Percentiles rank a stretch among this genome's conserved stretches.
phyloP scores from a whole-genome alignment of 148 eudicot species.

The Rhododendron mucronatum region DNA sequence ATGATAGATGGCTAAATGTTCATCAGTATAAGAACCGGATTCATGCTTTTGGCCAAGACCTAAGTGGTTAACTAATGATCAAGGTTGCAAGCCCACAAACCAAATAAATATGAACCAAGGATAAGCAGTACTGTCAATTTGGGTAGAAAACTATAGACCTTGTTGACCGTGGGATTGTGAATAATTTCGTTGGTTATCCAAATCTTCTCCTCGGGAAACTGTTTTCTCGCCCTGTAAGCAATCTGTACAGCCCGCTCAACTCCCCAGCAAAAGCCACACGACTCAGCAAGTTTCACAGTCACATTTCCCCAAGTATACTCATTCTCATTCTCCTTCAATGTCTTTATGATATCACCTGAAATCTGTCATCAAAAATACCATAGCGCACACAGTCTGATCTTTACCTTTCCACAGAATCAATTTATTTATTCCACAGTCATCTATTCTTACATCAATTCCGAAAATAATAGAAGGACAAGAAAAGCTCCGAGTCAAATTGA shows the following conservation, averaged over 20 bases:
- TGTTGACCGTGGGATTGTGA: constrained; percentile 95
- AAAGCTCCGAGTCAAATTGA: background rate
- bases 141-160: constrained; percentile 30
- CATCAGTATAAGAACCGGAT: background rate
- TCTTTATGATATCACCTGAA: too few relatives aligned
- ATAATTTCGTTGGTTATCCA: constrained; percentile 96
- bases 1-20: background rate
- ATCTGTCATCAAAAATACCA: too few relatives aligned
- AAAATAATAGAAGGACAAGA: background rate
- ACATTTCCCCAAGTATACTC: too few relatives aligned
- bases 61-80: background rate
- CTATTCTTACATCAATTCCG: too few relatives aligned
- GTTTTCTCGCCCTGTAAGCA: constrained; percentile 30
- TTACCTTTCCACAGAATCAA: background rate
- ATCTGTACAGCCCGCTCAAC: too few relatives aligned
- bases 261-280: too few relatives aligned
- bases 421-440: too few relatives aligned
- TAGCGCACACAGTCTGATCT: background rate
- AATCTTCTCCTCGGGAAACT: constrained; percentile 70
- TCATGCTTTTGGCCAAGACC: background rate
- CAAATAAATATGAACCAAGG: too few relatives aligned
- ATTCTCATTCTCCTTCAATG: too few relatives aligned
- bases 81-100: too few relatives aligned
- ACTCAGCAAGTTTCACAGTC: too few relatives aligned
- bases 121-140: background rate